Conservation (phyloP, 2,329 filamentous ascomycete species). For the Aspergillus carbonarius region DNA sequence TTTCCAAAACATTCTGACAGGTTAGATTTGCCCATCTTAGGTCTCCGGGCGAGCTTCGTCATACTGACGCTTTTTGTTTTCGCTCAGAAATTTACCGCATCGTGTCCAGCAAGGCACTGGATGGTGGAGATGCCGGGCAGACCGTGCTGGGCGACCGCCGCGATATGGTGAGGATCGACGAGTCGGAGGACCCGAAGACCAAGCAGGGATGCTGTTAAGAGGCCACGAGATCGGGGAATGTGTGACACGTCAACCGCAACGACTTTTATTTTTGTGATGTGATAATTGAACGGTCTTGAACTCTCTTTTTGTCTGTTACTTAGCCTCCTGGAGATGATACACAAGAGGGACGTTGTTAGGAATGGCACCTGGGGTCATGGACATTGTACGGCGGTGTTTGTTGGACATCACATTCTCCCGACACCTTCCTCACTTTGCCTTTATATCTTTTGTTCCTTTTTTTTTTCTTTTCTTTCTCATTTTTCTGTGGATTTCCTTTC, state of each 20-base stretch:
- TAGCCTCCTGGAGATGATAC: slow-evolving; percentile 35
- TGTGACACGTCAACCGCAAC: slow-evolving; percentile 31
- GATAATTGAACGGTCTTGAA: slow-evolving; percentile 40
- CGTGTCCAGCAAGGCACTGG: slow-evolving; percentile 94
- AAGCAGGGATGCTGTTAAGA: slow-evolving; percentile 56
- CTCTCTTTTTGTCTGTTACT: slow-evolving; percentile 38
- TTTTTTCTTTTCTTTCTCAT: slow-evolving; percentile 20
- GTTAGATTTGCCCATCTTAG: slow-evolving; percentile 52
- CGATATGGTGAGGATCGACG: slow-evolving; percentile 79
- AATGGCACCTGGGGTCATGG: slow-evolving; percentile 27
- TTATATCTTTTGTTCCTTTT: slow-evolving; percentile 14
- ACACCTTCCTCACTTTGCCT: slow-evolving; percentile 10
- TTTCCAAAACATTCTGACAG: slow-evolving; percentile 99
- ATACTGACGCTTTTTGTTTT: slow-evolving; percentile 7
- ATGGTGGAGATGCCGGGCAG: slow-evolving; percentile 79
- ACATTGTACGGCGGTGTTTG: slow-evolving; percentile 25
- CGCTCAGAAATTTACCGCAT: slow-evolving; percentile 94
- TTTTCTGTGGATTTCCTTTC: slow-evolving; percentile 20
- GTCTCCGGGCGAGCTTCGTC: background rate
- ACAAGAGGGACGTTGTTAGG: slow-evolving; percentile 34
- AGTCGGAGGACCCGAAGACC: slow-evolving; percentile 74
- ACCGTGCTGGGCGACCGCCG: slow-evolving; percentile 76
- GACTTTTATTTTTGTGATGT: slow-evolving; percentile 41
- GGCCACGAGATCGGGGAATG: slow-evolving; percentile 16
- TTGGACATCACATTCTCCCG: slow-evolving; percentile 21